Base-by-base conservation (phyloP, 768 basidiomycete species). In the Coprinopsis strossmayeri region DNA sequence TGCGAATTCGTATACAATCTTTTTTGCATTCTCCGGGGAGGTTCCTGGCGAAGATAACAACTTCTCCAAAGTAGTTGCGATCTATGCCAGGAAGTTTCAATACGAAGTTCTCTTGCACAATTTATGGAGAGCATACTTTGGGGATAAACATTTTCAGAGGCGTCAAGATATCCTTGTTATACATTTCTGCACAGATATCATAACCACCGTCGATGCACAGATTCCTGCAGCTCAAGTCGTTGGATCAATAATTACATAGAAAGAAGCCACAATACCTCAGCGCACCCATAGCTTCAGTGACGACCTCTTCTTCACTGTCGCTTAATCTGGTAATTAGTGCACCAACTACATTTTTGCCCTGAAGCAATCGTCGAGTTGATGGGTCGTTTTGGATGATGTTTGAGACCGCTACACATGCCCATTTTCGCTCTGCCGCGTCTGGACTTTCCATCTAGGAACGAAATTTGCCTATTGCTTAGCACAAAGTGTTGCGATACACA, bases 331-430 rank as follows among this genome's bases (percentile, higher is more conserved):
- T 82, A 59, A 96, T 92, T 57, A 96, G 67, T 25, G 79, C 79
- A 3, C 88, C 91, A 28, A 97, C 89, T 28, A 95, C 75, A 62
- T 93, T 91, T 68, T 89, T 91, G 24, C 89, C 87, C 60, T 95
- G 93, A 17, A 97, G 74, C 57, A 97, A 68, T 53, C 94, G 69
- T 52, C 94, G 73, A 12, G 94, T 96, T 5, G 91, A 90, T 17
- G 93, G 87, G 64, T 97, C 94, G 56, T 95, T 95, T 63, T 93
- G 88, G 53, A 95, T 95, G 42, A 97, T 70, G 64, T 91, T 95
- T 10, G 90, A 92, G n/a, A 95, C 87, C 1, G 93, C 92, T 20
- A 93, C 91, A 62, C 93, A 95, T 2, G 93, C 91, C 93, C 91
- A 96, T 62, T 91, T 90, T 46, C 94, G 80, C 55, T 97, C 94